Evolutionary conservation across 1,284 basidiomycete species (phyloP), one percentile per base, ranked within the genome.

Genomic region (Papiliotrema nemorosa): DNA sequence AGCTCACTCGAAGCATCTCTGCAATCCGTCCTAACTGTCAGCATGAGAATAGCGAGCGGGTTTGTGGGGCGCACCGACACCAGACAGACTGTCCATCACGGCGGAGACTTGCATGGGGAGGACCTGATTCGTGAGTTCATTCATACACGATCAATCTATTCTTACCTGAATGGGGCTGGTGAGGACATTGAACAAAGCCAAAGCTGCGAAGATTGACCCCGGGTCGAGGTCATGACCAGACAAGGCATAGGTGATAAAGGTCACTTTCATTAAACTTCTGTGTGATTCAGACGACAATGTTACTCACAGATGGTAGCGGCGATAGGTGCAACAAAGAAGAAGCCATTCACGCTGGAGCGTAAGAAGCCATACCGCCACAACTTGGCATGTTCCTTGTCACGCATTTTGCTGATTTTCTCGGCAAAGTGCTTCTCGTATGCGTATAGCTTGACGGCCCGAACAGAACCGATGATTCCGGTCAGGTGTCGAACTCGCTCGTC

Each of bases 191-290:
- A 90, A 88, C 53, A 85, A 78, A 54, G 86, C 83, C 13, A 91
- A 71, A 12, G 83, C 82, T 16, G 81, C 80, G 72, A 90, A 90
- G 54, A 90, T 84, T 59, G 80, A 78, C 2, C 85, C 84, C 6
- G 86, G 76, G 58, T 84, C 80, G 34, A 89, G 79, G 2, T 78
- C 62, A 66, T 88, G 83, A 2, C 84, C 83, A 25, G 77, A 82
- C 13, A 84, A 72, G 1, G 80, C 78, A 64, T 88, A 89, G 0
- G 85, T 84, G 63, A 90, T 81, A 67, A 90, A 88, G 3, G 86
- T 84, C 49, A 90, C 60, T 62, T 34, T 20, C 29, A 18, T 7
- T 7, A 42, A 21, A 16, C 18, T 4, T 24, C 22, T 26, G 16
- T 14, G 14, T 14, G 3, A 2, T 3, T 21, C 2, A 14, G 12